Conservation (phyloP, 345 rosid genomes). For the Jatropha curcas region DNA sequence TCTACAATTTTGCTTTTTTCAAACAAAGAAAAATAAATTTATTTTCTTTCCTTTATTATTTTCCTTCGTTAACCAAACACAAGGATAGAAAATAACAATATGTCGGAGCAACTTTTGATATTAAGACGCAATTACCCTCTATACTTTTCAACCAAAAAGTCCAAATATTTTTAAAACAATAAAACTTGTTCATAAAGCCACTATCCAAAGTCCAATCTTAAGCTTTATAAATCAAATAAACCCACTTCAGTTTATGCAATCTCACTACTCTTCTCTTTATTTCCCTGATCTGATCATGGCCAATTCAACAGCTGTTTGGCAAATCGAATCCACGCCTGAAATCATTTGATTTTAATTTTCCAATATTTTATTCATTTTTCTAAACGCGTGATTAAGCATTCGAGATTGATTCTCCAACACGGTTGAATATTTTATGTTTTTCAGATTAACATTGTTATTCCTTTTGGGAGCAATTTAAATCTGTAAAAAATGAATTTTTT, state of each 20-base stretch:
- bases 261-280: background rate
- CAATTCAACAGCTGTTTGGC: conserved; percentile 38
- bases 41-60: too few relatives aligned
- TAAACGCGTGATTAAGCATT: background rate
- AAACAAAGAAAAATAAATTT: too few relatives aligned
- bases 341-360: background rate
- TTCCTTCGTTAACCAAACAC: too few relatives aligned
- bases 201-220: conserved; percentile 12
- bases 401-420: background rate
- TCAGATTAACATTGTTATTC: conserved; percentile 49
- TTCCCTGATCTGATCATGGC: conserved; percentile 42
- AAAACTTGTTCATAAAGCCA: too few relatives aligned
- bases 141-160: too few relatives aligned
- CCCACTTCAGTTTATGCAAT: background rate
- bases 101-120: too few relatives aligned
- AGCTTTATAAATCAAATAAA: background rate
- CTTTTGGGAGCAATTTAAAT: conserved; percentile 40
- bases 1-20: too few relatives aligned
- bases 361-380: background rate
- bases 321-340: conserved; percentile 26
- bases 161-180: too few relatives aligned
- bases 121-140: too few relatives aligned
- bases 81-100: too few relatives aligned
- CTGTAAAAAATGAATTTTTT: too few relatives aligned
- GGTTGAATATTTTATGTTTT: background rate